Conservation (phyloP, 306 rosid genomes). For the Macrotyloma uniflorum region DNA sequence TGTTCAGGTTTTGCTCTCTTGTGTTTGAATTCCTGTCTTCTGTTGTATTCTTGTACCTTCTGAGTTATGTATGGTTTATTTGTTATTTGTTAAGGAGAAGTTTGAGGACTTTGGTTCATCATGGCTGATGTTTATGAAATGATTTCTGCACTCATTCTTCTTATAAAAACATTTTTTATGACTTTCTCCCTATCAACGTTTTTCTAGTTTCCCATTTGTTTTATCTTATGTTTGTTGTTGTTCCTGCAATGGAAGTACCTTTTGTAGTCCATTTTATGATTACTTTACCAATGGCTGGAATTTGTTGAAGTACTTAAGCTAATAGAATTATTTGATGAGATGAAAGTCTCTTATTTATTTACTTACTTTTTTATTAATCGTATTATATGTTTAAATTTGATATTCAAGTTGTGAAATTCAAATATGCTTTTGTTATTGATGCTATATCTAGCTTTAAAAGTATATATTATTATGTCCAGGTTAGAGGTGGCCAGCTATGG, state of each 20-base stretch:
- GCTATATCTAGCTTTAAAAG: constrained; percentile 10
- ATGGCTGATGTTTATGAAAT: constrained; percentile 28
- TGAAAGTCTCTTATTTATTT: constrained; percentile 33
- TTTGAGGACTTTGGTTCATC: constrained; percentile 13
- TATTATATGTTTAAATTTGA: constrained; percentile 11
- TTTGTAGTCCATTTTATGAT: constrained; percentile 5
- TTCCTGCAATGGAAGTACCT: constrained; percentile 17
- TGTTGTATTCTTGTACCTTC: constrained; percentile 1
- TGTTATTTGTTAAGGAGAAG: constrained; percentile 21
- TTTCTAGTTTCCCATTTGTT: neutral
- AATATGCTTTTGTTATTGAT: neutral
- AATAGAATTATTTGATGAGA: constrained; percentile 12
- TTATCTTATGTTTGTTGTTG: constrained; percentile 11
- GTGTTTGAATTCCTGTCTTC: constrained; percentile 27
- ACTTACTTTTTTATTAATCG: constrained; percentile 2
- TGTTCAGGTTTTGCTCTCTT: constrained; percentile 25
- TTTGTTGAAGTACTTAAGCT: neutral
- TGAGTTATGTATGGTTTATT: constrained; percentile 8
- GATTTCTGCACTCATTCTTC: neutral
- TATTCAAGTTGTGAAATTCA: neutral
- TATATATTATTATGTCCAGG: constrained; percentile 59
- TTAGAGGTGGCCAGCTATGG: constrained; percentile 96
- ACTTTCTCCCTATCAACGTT: neutral
- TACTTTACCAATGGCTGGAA: neutral
- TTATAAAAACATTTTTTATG: neutral